These are phyloP conservation scores for Litsea cubeba DNA, from an alignment of 164 flowering plant genomes.

Conservation along the genomic window DNA sequence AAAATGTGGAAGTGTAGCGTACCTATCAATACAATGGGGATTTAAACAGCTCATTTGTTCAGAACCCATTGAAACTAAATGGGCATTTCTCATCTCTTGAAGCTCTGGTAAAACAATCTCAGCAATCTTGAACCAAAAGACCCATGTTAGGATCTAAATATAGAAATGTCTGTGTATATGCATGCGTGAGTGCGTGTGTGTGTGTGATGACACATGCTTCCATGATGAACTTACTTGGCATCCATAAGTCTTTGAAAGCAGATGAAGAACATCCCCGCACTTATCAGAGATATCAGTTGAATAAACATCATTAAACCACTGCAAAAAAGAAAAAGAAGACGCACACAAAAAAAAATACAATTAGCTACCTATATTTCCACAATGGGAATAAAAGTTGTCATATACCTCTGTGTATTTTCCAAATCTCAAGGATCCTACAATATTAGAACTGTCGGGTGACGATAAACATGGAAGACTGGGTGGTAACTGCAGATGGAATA, in stretches of 20 bases:
- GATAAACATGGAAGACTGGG: conserved; percentile 72
- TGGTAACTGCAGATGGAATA: conserved; percentile 41
- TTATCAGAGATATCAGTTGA: conserved; percentile 75
- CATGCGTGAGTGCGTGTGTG: too few species aligned
- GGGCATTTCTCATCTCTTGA: conserved; percentile 77
- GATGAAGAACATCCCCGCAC: conserved; percentile 70
- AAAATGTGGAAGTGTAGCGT: conserved; percentile 9
- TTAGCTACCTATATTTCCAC: too few species aligned
- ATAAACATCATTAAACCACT: conserved; percentile 96
- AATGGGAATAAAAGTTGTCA: conserved; percentile 2
- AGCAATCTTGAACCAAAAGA: conserved; percentile 36
- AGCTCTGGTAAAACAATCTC: conserved; percentile 91
- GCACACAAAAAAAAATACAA: too few species aligned
- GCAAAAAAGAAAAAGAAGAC: conserved; percentile 2
- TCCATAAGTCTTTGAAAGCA: conserved; percentile 50
- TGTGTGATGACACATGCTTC: too few species aligned
- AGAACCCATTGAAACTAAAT: conserved; percentile 88
- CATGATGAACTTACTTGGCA: conserved; percentile 53
- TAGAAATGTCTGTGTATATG: background rate
- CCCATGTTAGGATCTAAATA: background rate
- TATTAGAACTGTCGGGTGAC: conserved; percentile 35
- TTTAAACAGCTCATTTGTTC: conserved; percentile 49
- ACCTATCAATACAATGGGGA: conserved; percentile 76
- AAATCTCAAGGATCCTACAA: conserved; percentile 51
- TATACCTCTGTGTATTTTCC: conserved; percentile 86